Evolutionary conservation across 257 asterid genomes (phyloP).

Genomic region (Penstemon newberryi): DNA sequence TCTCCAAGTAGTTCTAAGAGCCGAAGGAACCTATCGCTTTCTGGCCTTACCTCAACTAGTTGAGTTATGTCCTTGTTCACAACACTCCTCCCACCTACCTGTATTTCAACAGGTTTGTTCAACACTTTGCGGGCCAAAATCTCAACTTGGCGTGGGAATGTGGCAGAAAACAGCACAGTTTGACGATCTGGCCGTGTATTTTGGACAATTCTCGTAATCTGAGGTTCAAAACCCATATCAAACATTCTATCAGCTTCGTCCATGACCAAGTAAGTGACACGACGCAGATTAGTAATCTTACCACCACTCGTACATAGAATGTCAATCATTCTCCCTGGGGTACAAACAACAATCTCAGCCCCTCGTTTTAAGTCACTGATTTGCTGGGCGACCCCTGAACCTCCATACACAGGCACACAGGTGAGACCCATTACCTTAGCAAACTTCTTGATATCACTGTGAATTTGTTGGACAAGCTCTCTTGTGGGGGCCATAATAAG

Average conservation of each 20-base stretch:
- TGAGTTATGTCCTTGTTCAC: slow-evolving; percentile 91
- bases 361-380: slow-evolving; percentile 89
- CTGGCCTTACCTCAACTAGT: slow-evolving; percentile 90
- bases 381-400: slow-evolving; percentile 94
- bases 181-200: slow-evolving; percentile 90
- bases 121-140: slow-evolving; percentile 81
- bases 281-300: slow-evolving; percentile 83
- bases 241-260: slow-evolving; percentile 97
- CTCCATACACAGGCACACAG: slow-evolving; percentile 92
- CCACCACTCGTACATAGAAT: slow-evolving; percentile 87
- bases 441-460: slow-evolving; percentile 76
- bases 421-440: slow-evolving; percentile 68
- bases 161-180: slow-evolving; percentile 88
- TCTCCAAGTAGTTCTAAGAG: slow-evolving; percentile 80
- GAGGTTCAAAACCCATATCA: slow-evolving; percentile 97
- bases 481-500: slow-evolving; percentile 93
- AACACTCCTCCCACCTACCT: slow-evolving; percentile 95
- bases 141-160: slow-evolving; percentile 94
- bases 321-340: slow-evolving; percentile 95
- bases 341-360: slow-evolving; percentile 88
- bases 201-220: slow-evolving; percentile 84
- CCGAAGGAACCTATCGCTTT: slow-evolving; percentile 72
- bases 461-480: slow-evolving; percentile 92
- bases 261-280: slow-evolving; percentile 90
- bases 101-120: slow-evolving; percentile 82